Conservation (phyloP, 495 filamentous ascomycete genomes). For the Friedmanniomyces simplex region DNA sequence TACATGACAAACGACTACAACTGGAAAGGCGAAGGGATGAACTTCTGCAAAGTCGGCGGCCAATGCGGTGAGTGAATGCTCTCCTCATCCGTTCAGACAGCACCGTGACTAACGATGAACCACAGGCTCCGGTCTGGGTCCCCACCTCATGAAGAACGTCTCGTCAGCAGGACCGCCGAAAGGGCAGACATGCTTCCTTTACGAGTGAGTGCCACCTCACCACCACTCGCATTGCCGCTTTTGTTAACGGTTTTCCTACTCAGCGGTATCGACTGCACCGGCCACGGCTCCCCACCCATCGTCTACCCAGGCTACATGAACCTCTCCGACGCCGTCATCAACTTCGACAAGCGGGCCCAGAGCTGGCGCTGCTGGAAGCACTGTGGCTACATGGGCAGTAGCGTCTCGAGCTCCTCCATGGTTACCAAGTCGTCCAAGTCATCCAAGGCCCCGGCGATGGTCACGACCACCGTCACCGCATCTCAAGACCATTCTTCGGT, state of each 20-base stretch:
- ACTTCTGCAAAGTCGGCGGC: conserved; percentile 12
- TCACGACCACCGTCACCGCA: background rate
- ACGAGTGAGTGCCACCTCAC: background rate
- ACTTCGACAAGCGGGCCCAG: conserved; percentile 7
- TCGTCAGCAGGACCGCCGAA: conserved; percentile 11
- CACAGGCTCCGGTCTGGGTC: conserved; percentile 4
- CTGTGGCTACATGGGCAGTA: conserved; percentile 10
- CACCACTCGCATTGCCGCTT: background rate
- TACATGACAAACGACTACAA: conserved; percentile 8
- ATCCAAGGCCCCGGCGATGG: background rate
- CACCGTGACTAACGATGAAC: background rate
- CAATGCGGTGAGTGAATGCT: conserved; percentile 1
- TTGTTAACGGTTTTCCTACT: background rate
- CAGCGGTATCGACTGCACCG: conserved; percentile 6
- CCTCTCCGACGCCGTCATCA: background rate
- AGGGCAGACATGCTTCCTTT: conserved; percentile 12
- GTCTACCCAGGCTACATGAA: conserved; percentile 13
- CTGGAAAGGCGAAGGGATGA: conserved; percentile 12
- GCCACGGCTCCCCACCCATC: conserved; percentile 8
- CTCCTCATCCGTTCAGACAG: background rate
- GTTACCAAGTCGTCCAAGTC: no score
- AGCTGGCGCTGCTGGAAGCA: conserved; percentile 15
- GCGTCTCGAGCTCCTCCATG: background rate
- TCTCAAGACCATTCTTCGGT: no score
- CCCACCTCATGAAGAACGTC: conserved; percentile 8